Conservation (phyloP, 2,329 filamentous ascomycete genomes). For the Alternaria burnsii region DNA sequence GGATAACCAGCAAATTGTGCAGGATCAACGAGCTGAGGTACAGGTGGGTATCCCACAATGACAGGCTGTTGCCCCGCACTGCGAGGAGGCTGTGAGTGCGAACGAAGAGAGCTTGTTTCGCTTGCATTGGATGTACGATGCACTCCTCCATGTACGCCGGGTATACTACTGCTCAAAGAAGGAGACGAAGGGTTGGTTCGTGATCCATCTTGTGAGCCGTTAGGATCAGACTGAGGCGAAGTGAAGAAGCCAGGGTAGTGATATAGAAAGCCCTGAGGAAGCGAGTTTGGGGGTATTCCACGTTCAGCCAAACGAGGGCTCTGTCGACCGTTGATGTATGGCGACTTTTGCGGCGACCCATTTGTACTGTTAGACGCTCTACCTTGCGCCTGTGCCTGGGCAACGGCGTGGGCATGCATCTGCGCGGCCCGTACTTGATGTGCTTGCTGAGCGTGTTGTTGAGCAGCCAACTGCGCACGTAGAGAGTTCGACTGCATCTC, state of each 20-base stretch:
- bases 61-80: slow-evolving; percentile 52
- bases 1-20: slow-evolving; percentile 43
- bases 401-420: slow-evolving; percentile 49
- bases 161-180: slow-evolving; percentile 55
- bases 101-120: slow-evolving; percentile 54
- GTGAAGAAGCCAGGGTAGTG: slow-evolving; percentile 57
- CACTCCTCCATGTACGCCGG: slow-evolving; percentile 53
- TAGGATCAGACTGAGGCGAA: slow-evolving; percentile 47
- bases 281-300: slow-evolving; percentile 38
- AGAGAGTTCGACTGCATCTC: slow-evolving; percentile 53
- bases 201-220: slow-evolving; percentile 53
- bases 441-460: slow-evolving; percentile 51
- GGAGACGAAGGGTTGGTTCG: slow-evolving; percentile 60
- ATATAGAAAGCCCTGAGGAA: slow-evolving; percentile 55
- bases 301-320: slow-evolving; percentile 46
- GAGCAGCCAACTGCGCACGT: slow-evolving; percentile 47
- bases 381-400: slow-evolving; percentile 47
- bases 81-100: slow-evolving; percentile 61
- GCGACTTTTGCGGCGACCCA: slow-evolving; percentile 54
- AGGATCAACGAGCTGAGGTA: slow-evolving; percentile 47
- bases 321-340: slow-evolving; percentile 41
- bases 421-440: slow-evolving; percentile 49
- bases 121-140: slow-evolving; percentile 57
- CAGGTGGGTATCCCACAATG: slow-evolving; percentile 50
- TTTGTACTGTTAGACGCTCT: slow-evolving; percentile 45